Percentiles rank a stretch among this genome's conserved stretches.
These are phyloP conservation scores for Pezicula neosporulosa DNA, from an alignment of 2,329 filamentous ascomycete genomes.

Conservation along the genomic window DNA sequence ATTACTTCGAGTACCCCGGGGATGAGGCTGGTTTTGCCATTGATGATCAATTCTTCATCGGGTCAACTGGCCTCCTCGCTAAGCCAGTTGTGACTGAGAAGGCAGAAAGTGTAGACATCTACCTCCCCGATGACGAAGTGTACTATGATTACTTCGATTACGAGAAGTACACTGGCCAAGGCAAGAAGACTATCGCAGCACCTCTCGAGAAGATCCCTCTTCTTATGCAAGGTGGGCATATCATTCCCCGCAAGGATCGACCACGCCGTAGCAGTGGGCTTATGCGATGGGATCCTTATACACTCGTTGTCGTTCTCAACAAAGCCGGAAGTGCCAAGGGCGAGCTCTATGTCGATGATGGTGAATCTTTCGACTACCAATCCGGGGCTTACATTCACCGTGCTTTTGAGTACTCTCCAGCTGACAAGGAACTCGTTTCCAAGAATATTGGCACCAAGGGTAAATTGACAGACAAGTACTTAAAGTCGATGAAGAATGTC, in stretches of 20 bases:
- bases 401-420: slow-evolving; percentile 61
- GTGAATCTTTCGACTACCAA: slow-evolving; percentile 86
- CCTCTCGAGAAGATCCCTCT: slow-evolving; percentile 85
- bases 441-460: slow-evolving; percentile 58
- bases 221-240: slow-evolving; percentile 88
- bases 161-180: slow-evolving; percentile 65
- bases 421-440: slow-evolving; percentile 58
- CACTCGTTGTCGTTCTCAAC: slow-evolving; percentile 73
- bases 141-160: slow-evolving; percentile 98
- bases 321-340: slow-evolving; percentile 72
- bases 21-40: slow-evolving; percentile 85
- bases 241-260: slow-evolving; percentile 85
- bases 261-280: slow-evolving; percentile 81
- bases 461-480: slow-evolving; percentile 66
- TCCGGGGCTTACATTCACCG: slow-evolving; percentile 86
- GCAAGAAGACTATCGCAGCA: slow-evolving; percentile 67
- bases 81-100: slow-evolving; percentile 85
- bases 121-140: slow-evolving; percentile 81
- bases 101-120: slow-evolving; percentile 70
- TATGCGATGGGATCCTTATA: slow-evolving; percentile 96
- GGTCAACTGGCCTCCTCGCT: slow-evolving; percentile 81
- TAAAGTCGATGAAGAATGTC: slow-evolving; percentile 76
- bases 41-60: slow-evolving; percentile 92
- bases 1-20: slow-evolving; percentile 86
- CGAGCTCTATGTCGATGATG: slow-evolving; percentile 87